phyloP scores from a whole-genome alignment of 805 yeast genomes.

The Phaffomyces thermotolerans region DNA sequence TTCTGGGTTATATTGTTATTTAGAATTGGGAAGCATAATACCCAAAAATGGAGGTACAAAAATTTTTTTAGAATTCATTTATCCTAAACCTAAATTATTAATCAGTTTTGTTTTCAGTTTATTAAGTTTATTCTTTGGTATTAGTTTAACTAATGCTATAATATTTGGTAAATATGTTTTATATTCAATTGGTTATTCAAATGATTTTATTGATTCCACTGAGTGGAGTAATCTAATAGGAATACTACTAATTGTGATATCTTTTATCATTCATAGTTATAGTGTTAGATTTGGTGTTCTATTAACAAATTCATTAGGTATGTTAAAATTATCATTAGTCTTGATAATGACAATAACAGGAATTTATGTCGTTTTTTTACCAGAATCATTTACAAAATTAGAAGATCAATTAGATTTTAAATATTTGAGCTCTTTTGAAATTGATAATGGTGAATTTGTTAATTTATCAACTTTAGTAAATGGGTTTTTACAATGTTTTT shows the following conservation, averaged over 20 bases:
- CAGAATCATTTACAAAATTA: constrained; percentile 37
- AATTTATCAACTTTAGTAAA: constrained; percentile 42
- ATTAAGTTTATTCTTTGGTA: constrained; percentile 47
- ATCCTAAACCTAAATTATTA: constrained; percentile 50
- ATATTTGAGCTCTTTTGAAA: constrained; percentile 26
- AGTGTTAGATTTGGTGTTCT: constrained; percentile 54
- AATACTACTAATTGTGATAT: constrained; percentile 28
- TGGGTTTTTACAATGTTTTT: constrained; percentile 51
- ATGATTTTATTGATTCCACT: constrained; percentile 24
- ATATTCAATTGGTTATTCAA: constrained; percentile 35
- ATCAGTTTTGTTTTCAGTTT: constrained; percentile 44
- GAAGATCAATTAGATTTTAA: constrained; percentile 27
- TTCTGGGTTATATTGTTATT: constrained; percentile 57
- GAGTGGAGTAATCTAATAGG: constrained; percentile 36
- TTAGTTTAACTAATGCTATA: constrained; percentile 46
- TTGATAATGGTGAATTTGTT: constrained; percentile 21
- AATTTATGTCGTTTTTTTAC: constrained; percentile 43
- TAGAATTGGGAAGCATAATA: constrained; percentile 63
- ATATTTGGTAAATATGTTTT: constrained; percentile 57
- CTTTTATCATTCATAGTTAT: constrained; percentile 44
- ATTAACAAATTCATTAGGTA: constrained; percentile 58
- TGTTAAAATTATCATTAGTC: constrained; percentile 48
- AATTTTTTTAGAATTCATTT: constrained; percentile 62
- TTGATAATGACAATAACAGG: constrained; percentile 52
- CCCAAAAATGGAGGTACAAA: constrained; percentile 76